phyloP scores from a whole-genome alignment of 768 basidiomycete species.

The Lepiota subincarnata region DNA sequence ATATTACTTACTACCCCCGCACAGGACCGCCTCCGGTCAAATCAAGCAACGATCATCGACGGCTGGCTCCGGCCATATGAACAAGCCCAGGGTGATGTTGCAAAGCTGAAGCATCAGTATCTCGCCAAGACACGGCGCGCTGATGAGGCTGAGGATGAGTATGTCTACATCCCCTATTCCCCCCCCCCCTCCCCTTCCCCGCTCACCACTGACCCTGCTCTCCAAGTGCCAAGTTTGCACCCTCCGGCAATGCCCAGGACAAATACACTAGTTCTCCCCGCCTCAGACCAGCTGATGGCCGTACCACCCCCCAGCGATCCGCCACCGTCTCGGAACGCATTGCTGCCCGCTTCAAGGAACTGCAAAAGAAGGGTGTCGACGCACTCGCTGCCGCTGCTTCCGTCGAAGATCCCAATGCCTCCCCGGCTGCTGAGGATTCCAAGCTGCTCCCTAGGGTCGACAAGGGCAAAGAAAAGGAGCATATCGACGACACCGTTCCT shows the following conservation, averaged over 20 bases:
- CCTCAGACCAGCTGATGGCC: conserved; percentile 51
- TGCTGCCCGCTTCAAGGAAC: conserved; percentile 73
- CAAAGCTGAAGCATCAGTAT: conserved; percentile 74
- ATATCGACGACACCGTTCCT: conserved; percentile 35
- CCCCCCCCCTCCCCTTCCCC: no score
- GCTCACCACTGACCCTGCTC: conserved; percentile 11
- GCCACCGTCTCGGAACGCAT: conserved; percentile 87
- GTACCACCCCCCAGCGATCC: conserved; percentile 53
- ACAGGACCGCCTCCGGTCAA: conserved; percentile 61
- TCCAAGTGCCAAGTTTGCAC: conserved; percentile 81
- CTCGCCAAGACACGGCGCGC: conserved; percentile 74
- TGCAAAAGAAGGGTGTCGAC: conserved; percentile 55
- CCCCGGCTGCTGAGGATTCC: conserved; percentile 26
- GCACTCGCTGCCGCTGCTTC: conserved; percentile 28
- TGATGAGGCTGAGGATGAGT: conserved; percentile 95
- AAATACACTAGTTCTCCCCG: conserved; percentile 82
- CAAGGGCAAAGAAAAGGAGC: conserved; percentile 76
- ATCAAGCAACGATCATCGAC: conserved; percentile 54
- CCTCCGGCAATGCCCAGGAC: conserved; percentile 57
- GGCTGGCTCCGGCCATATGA: conserved; percentile 71
- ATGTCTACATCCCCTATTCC: conserved; percentile 29
- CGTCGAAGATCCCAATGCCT: conserved; percentile 27
- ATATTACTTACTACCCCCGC: conserved; percentile 11
- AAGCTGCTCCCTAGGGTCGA: conserved; percentile 56
- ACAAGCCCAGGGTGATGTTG: conserved; percentile 59